These are phyloP conservation scores for Yamadazyma membranifaciens DNA, from an alignment of 1,139 yeast species.

Conservation along the genomic window DNA sequence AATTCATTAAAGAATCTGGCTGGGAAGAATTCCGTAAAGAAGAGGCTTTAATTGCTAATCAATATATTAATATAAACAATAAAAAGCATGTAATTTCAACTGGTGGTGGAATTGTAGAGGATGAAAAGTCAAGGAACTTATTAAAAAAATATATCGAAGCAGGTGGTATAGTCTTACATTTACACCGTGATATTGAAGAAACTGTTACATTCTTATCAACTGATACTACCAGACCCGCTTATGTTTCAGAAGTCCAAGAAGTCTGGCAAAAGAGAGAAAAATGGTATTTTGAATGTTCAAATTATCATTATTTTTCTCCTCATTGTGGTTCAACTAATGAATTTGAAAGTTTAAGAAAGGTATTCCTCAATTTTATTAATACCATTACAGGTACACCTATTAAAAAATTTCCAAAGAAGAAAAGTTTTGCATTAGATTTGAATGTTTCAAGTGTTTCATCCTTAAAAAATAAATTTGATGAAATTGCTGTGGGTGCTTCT, in stretches of 20 bases:
- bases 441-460: slow-evolving; percentile 47
- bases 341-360: slow-evolving; percentile 54
- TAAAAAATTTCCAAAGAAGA: slow-evolving; percentile 45
- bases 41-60: slow-evolving; percentile 62
- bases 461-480: slow-evolving; percentile 46
- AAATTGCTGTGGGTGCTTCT: slow-evolving; percentile 53
- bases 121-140: slow-evolving; percentile 59
- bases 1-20: slow-evolving; percentile 64
- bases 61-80: slow-evolving; percentile 46
- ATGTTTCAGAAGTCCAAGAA: slow-evolving; percentile 67
- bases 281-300: slow-evolving; percentile 81
- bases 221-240: slow-evolving; percentile 89
- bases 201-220: slow-evolving; percentile 70
- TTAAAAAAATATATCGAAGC: slow-evolving; percentile 53
- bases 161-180: slow-evolving; percentile 81
- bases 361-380: slow-evolving; percentile 58
- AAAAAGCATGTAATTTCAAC: slow-evolving; percentile 77
- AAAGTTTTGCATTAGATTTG: slow-evolving; percentile 73
- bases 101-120: slow-evolving; percentile 96
- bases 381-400: slow-evolving; percentile 61
- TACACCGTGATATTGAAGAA: slow-evolving; percentile 83
- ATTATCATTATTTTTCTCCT: slow-evolving; percentile 73
- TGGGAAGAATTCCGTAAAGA: slow-evolving; percentile 83
- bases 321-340: slow-evolving; percentile 61
- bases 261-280: slow-evolving; percentile 84